These are phyloP conservation scores for Endocarpon pusillum DNA, from an alignment of 495 filamentous ascomycete species.

Conservation along the genomic window DNA sequence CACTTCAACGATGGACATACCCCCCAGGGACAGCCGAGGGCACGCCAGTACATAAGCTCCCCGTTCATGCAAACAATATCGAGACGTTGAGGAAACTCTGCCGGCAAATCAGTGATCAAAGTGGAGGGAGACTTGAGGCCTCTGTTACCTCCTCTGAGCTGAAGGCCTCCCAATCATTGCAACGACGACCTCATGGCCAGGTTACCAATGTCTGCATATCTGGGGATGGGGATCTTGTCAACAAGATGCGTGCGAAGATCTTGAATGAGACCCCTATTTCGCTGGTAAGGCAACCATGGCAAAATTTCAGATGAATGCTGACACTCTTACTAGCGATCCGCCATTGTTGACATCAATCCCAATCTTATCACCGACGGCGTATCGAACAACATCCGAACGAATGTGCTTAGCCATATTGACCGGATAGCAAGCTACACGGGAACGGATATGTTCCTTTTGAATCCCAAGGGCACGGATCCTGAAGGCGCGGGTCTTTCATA, in stretches of 20 bases:
- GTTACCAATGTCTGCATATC: conserved; percentile 84
- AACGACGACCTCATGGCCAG: conserved; percentile 50
- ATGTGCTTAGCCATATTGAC: conserved; percentile 71
- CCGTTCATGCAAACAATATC: conserved; percentile 74
- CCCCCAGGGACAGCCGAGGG: conserved; percentile 71
- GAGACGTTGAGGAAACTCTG: conserved; percentile 60
- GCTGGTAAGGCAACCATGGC: conserved; percentile 41
- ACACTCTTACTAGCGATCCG: conserved; percentile 49
- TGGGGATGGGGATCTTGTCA: conserved; percentile 64
- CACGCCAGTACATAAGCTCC: conserved; percentile 66
- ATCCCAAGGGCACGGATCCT: conserved; percentile 47
- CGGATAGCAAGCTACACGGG: conserved; percentile 69
- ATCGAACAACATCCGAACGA: conserved; percentile 45
- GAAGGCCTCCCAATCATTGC: conserved; percentile 49
- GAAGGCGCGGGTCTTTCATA: conserved; percentile 38
- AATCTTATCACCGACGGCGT: conserved; percentile 62
- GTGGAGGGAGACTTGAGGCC: conserved; percentile 55
- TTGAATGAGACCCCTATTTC: conserved; percentile 75
- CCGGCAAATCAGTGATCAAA: conserved; percentile 55
- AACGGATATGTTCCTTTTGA: conserved; percentile 88
- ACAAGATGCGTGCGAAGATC: conserved; percentile 68
- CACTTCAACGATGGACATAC: conserved; percentile 78
- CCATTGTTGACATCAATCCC: conserved; percentile 80
- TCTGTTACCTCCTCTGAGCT: conserved; percentile 68
- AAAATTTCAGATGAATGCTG: conserved; percentile 14